These are phyloP conservation scores for Albugo laibachii DNA, from an alignment of 352 stramenopile genomes.

Conservation along the genomic window DNA sequence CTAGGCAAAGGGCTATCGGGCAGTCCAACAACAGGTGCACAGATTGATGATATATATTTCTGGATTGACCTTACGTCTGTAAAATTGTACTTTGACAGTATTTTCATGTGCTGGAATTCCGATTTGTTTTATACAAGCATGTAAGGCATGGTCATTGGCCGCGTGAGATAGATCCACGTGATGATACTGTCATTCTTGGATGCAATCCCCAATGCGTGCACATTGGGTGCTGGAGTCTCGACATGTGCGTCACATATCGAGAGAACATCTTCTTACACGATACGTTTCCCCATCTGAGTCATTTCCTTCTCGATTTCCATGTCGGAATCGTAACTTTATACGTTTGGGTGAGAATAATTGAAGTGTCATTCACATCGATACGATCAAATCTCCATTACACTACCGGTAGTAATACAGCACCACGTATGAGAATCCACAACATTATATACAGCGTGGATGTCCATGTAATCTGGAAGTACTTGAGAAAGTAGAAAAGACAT, in stretches of 20 bases:
- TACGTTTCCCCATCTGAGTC: no score
- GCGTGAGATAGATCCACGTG: constrained; percentile 46
- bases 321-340: no score
- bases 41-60: constrained; percentile 86
- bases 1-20: not conserved
- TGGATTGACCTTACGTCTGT: constrained; percentile 91
- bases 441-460: no score
- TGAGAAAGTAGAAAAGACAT: no score
- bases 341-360: no score
- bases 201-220: constrained; percentile 75
- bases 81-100: constrained; percentile 79
- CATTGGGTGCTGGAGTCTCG: constrained; percentile 88
- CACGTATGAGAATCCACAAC: no score
- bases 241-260: constrained; percentile 54
- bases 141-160: constrained; percentile 75
- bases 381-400: no score
- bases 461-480: no score
- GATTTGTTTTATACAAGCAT: constrained; percentile 73
- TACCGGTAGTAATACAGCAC: no score
- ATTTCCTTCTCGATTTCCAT: no score
- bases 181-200: constrained; percentile 81
- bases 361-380: no score
- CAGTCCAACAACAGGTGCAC: not conserved
- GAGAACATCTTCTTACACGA: no score
- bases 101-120: constrained; percentile 94